These are phyloP conservation scores for Acer negundo DNA, from an alignment of 345 rosid species.

Conservation along the genomic window DNA sequence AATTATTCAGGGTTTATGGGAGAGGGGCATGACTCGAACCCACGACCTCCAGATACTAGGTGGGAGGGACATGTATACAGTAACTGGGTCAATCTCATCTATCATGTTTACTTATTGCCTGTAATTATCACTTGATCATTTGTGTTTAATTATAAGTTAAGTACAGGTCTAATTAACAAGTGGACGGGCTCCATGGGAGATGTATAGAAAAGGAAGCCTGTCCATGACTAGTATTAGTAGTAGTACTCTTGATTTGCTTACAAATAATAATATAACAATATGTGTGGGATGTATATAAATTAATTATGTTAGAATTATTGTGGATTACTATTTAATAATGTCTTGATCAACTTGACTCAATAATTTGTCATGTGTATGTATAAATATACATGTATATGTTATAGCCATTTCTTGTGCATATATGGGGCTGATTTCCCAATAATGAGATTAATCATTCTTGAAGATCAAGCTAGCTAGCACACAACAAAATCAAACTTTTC, in stretches of 20 bases:
- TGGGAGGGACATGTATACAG: no score
- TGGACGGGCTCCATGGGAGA: conserved; percentile 2
- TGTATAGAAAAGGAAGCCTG: not conserved
- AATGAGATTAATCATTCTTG: conserved; percentile 5
- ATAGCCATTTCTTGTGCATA: not conserved
- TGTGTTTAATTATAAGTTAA: not conserved
- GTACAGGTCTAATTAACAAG: not conserved
- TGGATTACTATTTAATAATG: not conserved
- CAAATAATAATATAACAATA: not conserved
- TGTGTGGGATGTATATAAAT: not conserved
- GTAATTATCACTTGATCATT: not conserved
- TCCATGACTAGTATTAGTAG: no score
- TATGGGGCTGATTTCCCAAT: not conserved
- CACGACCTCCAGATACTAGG: no score
- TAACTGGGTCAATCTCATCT: no score
- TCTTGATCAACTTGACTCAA: not conserved
- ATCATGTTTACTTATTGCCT: not conserved
- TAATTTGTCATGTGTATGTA: not conserved
- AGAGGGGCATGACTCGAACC: no score
- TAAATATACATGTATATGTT: not conserved
- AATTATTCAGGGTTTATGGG: no score
- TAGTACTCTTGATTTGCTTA: not conserved
- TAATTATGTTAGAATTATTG: not conserved
- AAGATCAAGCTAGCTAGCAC: not conserved
- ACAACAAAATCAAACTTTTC: conserved; percentile 17